These are phyloP conservation scores for Penicillium longicatenatum DNA, from an alignment of 495 filamentous ascomycete species.

Conservation along the genomic window DNA sequence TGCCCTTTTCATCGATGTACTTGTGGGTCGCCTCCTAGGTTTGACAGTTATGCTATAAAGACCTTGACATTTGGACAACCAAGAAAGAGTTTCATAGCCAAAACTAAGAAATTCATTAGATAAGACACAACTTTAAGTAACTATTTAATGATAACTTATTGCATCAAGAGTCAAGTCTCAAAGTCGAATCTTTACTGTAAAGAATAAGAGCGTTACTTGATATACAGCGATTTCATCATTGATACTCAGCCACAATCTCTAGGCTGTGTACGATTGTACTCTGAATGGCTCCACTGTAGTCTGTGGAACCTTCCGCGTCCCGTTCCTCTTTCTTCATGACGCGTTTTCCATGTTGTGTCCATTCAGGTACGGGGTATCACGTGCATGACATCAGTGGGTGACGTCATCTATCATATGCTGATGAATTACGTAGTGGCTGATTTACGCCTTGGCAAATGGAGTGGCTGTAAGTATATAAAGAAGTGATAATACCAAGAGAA, in stretches of 20 bases:
- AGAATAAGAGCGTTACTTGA: too few relatives aligned
- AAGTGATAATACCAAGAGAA: not conserved
- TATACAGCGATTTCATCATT: conserved; percentile 20
- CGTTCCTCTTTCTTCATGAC: conserved; percentile 13
- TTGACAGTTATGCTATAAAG: too few relatives aligned
- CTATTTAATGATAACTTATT: too few relatives aligned
- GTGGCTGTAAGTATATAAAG: not conserved
- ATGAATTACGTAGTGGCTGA: not conserved
- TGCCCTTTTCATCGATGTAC: too few relatives aligned
- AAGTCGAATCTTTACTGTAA: too few relatives aligned
- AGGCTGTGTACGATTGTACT: not conserved
- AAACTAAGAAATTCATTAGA: too few relatives aligned
- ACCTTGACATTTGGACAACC: too few relatives aligned
- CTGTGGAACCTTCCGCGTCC: conserved; percentile 10
- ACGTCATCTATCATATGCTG: conserved; percentile 23
- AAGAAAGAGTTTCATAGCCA: too few relatives aligned
- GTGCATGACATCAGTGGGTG: conserved; percentile 30
- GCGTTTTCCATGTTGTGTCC: conserved; percentile 2
- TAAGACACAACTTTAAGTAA: too few relatives aligned
- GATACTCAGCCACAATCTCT: not conserved
- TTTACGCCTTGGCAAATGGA: conserved; percentile 11
- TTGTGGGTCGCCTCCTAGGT: too few relatives aligned
- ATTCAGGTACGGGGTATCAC: conserved; percentile 16
- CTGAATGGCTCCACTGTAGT: conserved; percentile 3
- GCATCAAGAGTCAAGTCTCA: too few relatives aligned